phyloP scores from a whole-genome alignment of 177 flowering plant genomes.

The Vitis hybrid region DNA sequence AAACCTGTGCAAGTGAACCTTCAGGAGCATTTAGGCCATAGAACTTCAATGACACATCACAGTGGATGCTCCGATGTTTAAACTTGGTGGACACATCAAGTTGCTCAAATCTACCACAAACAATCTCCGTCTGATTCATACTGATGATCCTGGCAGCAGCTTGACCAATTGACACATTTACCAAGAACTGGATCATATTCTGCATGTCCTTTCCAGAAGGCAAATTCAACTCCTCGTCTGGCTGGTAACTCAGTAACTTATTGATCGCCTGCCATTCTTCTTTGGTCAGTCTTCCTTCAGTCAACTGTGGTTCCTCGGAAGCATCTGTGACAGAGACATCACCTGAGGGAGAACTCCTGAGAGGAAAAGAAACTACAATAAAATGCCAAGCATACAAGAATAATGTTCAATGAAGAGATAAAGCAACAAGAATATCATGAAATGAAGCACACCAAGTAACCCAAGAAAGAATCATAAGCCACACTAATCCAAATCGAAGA shows the following conservation, averaged over 20 bases:
- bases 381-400: not conserved
- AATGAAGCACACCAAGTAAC: not conserved
- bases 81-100: slow-evolving; percentile 77
- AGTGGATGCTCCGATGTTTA: slow-evolving; percentile 67
- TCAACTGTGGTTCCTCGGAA: slow-evolving; percentile 40
- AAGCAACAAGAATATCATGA: not conserved
- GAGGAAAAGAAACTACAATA: slow-evolving; percentile 10
- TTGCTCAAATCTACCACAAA: slow-evolving; percentile 94
- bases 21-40: slow-evolving; percentile 96
- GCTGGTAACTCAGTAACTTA: slow-evolving; percentile 86
- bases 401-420: not conserved
- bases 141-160: slow-evolving; percentile 84
- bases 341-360: slow-evolving; percentile 58
- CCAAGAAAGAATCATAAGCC: not conserved
- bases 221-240: slow-evolving; percentile 59
- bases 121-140: slow-evolving; percentile 64
- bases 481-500: not conserved
- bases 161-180: slow-evolving; percentile 69
- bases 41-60: slow-evolving; percentile 73
- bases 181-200: slow-evolving; percentile 63
- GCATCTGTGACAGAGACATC: slow-evolving; percentile 38
- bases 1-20: slow-evolving; percentile 96
- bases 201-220: slow-evolving; percentile 69
- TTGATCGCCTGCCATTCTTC: slow-evolving; percentile 97
- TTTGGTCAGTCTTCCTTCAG: slow-evolving; percentile 70